These are phyloP conservation scores for Boletus subcaerulescens DNA, from an alignment of 768 basidiomycete genomes.

Conservation along the genomic window DNA sequence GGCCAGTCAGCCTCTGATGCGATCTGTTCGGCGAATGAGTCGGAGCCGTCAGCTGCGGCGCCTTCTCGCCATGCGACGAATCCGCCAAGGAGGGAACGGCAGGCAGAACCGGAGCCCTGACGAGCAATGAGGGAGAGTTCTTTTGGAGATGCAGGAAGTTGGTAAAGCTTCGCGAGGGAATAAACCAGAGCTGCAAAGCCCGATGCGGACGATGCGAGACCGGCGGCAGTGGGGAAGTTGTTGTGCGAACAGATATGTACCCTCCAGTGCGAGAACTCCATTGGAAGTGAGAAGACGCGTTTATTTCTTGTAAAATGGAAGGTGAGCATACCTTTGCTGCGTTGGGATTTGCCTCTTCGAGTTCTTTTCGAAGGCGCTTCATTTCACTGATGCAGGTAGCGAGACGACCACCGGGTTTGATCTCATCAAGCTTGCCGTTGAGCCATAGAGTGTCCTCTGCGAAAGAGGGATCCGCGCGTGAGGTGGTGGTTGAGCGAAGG, in stretches of 20 bases:
- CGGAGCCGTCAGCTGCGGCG: slow-evolving; percentile 62
- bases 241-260: slow-evolving; percentile 94
- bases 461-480: slow-evolving; percentile 76
- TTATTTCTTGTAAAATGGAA: background rate
- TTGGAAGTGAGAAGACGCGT: background rate
- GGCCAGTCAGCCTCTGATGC: slow-evolving; percentile 90
- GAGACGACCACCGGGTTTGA: slow-evolving; percentile 76
- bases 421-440: slow-evolving; percentile 88
- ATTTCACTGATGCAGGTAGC: slow-evolving; percentile 86
- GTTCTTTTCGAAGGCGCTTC: slow-evolving; percentile 67
- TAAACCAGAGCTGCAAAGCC: slow-evolving; percentile 94
- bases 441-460: slow-evolving; percentile 85
- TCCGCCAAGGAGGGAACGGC: slow-evolving; percentile 95
- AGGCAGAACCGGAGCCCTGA: slow-evolving; percentile 97
- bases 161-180: slow-evolving; percentile 84
- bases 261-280: slow-evolving; percentile 37
- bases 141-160: slow-evolving; percentile 73
- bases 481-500: slow-evolving; percentile 89
- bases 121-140: slow-evolving; percentile 91
- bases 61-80: slow-evolving; percentile 88
- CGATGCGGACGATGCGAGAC: slow-evolving; percentile 94
- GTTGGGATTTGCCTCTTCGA: slow-evolving; percentile 68
- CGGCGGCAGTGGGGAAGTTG: slow-evolving; percentile 99
- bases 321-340: slow-evolving; percentile 56
- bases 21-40: slow-evolving; percentile 86